Base-by-base conservation (phyloP, 164 flowering plant species). In the Santalum album region DNA sequence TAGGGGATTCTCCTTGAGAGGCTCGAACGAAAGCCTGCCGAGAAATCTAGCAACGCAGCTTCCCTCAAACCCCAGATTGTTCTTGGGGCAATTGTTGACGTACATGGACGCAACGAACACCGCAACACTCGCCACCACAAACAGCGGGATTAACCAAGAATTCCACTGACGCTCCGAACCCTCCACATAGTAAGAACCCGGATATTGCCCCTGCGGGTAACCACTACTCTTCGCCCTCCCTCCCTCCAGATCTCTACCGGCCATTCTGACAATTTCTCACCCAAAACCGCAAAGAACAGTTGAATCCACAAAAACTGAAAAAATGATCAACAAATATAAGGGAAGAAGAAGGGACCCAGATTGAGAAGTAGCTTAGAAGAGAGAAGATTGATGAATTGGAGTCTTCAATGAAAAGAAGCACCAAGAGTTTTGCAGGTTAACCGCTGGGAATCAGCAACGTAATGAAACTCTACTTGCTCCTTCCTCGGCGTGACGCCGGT, bases 11-110 rank as follows among this genome's bases (percentile, higher is more conserved):
- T 80, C 89, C 48, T 56, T 64, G 17, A 74, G 57, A 21, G 89
- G 86, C 72, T 80, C 65, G 60, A 83, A 83, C 1, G 89, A 80
- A 23, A 83, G 27, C 57, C 89, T 69, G 22, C 89, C 82, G 12
- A 83, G 82, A 63, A 80, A 80, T 50, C 27, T 66, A 3, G 84
- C 82, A 16, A 77, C 80, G 40, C 84, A 79, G 7, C 21, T 7
- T 1, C 68, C 64, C 12, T 67, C 61, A 25, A 47, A 12, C 1
- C 72, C 69, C 6, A 42, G 10, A 23, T 67, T 62, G 27, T 72
- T 65, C 25, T 58, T 63, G 6, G 83, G 88, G 52, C 89, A 83
- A 34, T 80, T 52, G 58, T 83, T 83, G 49, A 80, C 69, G 26
- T 36, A 77, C 81, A 77, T 77, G 25, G 38, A 66, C 3, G 60